Evolutionary conservation across 1,139 yeast species (phyloP).

Genomic region (Geotrichum candidum): DNA sequence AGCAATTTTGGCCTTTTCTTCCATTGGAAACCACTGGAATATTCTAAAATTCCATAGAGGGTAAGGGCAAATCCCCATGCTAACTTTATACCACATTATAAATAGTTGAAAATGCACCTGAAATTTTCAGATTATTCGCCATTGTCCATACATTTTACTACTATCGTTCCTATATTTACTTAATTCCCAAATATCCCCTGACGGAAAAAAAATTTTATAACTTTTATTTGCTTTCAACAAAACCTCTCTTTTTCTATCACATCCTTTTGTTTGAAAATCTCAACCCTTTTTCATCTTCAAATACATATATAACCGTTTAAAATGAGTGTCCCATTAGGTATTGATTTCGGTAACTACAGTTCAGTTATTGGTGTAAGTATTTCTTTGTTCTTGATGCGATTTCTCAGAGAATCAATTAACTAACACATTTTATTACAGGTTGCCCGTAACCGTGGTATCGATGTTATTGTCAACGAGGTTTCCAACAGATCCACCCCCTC

Average conservation of each 20-base stretch:
- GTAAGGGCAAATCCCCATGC: neutral
- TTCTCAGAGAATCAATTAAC: conserved; percentile 3
- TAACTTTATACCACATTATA: neutral
- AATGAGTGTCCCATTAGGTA: conserved; percentile 92
- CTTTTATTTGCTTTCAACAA: neutral
- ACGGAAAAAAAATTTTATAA: neutral
- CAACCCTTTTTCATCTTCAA: neutral
- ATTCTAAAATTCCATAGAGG: conserved; percentile 4
- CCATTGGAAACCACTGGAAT: conserved; percentile 9
- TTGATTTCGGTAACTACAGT: conserved; percentile 92
- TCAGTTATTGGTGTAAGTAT: conserved; percentile 63
- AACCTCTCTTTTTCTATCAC: neutral
- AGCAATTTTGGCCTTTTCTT: neutral
- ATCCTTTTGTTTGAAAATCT: neutral
- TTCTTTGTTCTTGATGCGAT: conserved; percentile 3
- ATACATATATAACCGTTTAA: conserved; percentile 20
- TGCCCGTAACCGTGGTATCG: conserved; percentile 98
- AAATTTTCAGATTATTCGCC: neutral
- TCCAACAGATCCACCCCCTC: conserved; percentile 96
- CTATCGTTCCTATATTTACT: conserved; percentile 7
- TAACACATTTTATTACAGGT: conserved; percentile 30
- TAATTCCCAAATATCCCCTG: conserved; percentile 9
- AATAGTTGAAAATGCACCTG: neutral
- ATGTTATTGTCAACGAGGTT: conserved; percentile 95
- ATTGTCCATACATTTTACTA: neutral